Percentiles rank a stretch among this genome's conserved stretches.
Conservation (phyloP, 805 yeast species). For the Kodamaea fukazawae region DNA sequence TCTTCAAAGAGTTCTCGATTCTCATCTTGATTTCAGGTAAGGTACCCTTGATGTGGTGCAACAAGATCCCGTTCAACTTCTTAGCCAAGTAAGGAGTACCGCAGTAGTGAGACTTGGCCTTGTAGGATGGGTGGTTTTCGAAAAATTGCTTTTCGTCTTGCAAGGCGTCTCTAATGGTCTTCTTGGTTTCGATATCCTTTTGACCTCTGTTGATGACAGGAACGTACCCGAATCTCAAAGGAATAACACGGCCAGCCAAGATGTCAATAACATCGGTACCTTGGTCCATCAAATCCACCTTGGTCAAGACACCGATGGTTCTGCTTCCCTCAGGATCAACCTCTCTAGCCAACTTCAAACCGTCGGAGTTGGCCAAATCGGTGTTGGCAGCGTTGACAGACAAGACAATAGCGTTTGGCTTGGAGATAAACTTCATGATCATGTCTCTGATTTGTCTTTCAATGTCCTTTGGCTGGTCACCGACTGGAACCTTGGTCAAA, state of each 20-base stretch:
- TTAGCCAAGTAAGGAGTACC: constrained; percentile 98
- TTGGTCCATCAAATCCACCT: constrained; percentile 94
- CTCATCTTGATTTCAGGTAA: constrained; percentile 89
- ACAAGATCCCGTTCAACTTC: constrained; percentile 80
- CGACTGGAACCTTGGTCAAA: constrained; percentile 96
- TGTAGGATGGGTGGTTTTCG: constrained; percentile 85
- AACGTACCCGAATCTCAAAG: constrained; percentile 90
- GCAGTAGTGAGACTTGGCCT: constrained; percentile 91
- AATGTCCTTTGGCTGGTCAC: constrained; percentile 97
- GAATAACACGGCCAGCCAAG: constrained; percentile 92
- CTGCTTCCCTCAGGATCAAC: constrained; percentile 96
- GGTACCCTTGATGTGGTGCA: constrained; percentile 67
- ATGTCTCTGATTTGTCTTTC: constrained; percentile 92
- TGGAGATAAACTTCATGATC: constrained; percentile 88
- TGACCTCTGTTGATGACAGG: constrained; percentile 89
- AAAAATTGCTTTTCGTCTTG: constrained; percentile 77
- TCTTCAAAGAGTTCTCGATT: constrained; percentile 54
- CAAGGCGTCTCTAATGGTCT: constrained; percentile 85
- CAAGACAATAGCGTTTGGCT: constrained; percentile 90
- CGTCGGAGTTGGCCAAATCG: constrained; percentile 95
- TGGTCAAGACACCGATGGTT: constrained; percentile 95
- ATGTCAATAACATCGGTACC: constrained; percentile 97
- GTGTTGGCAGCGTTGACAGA: constrained; percentile 88
- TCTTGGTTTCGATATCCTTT: constrained; percentile 85
- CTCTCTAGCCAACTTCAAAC: constrained; percentile 92